phyloP scores from a whole-genome alignment of 176 grass and related monocot genomes.

The Echinochloa phyllopogon region DNA sequence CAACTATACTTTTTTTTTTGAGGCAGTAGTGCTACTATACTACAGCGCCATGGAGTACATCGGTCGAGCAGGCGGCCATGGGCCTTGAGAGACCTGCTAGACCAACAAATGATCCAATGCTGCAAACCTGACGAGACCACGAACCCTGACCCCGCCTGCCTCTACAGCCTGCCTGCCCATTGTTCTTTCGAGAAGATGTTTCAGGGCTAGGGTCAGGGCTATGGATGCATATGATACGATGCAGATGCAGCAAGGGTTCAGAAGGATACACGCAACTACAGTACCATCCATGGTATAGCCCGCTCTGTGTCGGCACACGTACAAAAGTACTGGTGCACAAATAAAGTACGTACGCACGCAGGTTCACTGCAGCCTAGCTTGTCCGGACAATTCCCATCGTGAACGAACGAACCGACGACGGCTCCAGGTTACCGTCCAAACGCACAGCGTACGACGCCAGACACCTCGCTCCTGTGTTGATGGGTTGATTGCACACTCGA shows the following conservation, averaged over 20 bases:
- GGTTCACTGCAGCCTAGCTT: not conserved
- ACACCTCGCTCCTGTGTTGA: not conserved
- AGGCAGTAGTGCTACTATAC: not conserved
- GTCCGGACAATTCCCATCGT: not conserved
- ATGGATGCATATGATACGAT: not conserved
- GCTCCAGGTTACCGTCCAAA: not conserved
- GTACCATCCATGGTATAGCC: not conserved
- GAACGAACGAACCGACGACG: not conserved
- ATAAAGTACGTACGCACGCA: no score
- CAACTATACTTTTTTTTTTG: not conserved
- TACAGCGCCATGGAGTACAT: not conserved
- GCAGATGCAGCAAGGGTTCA: slow-evolving; percentile 6
- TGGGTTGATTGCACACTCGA: slow-evolving; percentile 31
- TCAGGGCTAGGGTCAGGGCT: not conserved
- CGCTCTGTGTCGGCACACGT: slow-evolving; percentile 7
- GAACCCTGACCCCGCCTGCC: not conserved
- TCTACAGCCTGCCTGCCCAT: not conserved
- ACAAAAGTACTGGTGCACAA: slow-evolving; percentile 3
- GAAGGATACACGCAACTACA: slow-evolving; percentile 2
- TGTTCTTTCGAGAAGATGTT: not conserved
- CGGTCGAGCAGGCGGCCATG: not conserved
- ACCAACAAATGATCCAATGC: slow-evolving; percentile 15
- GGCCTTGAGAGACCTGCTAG: not conserved
- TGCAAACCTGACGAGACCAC: not conserved
- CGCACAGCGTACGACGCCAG: not conserved